Base-by-base conservation (phyloP, 805 yeast species). In the Lipomyces yamadae region DNA sequence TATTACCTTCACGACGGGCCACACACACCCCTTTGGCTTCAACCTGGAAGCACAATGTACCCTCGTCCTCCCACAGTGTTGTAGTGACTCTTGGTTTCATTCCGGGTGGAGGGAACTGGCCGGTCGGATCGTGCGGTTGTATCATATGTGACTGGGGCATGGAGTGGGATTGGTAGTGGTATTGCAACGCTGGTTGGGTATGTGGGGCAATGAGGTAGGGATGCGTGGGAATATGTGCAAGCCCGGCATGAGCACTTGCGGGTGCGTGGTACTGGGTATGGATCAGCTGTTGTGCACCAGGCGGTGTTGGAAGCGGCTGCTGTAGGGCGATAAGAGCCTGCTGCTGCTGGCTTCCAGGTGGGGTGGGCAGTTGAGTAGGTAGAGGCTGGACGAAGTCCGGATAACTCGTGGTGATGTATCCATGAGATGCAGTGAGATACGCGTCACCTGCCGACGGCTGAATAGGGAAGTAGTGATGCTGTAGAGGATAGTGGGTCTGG, bases 1-100 rank as follows among this genome's bases (percentile, higher is more conserved):
- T 15, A 15, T 15, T 42, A 42, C 48, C 48, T n/a, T 91, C 93
- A 71, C 96, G 83, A 68, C 96, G 83, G 24, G 91, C 92, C 32
- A 91, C 94, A 13, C 88, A 82, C 35, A 90, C 90, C 66, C 91
- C 90, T 70, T 88, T 87, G 63, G 91, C 91, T 72, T 89, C 94
- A 35, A 91, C 94, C 77, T 90, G 96, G 78, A 89, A 90, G 75
- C 96, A 90, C 56, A 90, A 78, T 0, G 96, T 91, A 73, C 88
- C 87, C 72, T 91, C 96, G 75, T 90, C 96, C 76, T 90, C 95
- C 96, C 96, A 91, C 83, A 88, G 84, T 18, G 95, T 89, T 15
- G 95, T 89, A 59, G 92, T 88, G 62, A 90, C 91, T 60, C 86
- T 75, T 34, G 87, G 87, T 63, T 76, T 74, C 69, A 73, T 60